Conservation (phyloP, 768 basidiomycete species). For the Hypsizygus marmoreus region DNA sequence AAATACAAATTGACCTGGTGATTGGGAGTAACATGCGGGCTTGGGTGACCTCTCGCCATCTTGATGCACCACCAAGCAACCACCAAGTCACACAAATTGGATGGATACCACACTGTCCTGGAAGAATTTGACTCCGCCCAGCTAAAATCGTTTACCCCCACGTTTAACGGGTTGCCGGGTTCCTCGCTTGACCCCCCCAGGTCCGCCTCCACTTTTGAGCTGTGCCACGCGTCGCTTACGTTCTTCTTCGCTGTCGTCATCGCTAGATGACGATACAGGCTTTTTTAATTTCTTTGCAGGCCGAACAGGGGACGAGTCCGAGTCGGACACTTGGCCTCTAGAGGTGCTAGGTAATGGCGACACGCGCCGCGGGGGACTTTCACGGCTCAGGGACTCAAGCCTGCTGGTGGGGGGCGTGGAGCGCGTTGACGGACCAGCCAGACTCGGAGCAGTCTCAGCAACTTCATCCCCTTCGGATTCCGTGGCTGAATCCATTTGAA, state of each 20-base stretch:
- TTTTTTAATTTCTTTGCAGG: constrained; percentile 56
- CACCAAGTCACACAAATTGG: too few species aligned
- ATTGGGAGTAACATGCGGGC: too few species aligned
- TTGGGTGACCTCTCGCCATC: too few species aligned
- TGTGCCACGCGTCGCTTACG: constrained; percentile 43
- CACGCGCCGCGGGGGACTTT: constrained; percentile 10
- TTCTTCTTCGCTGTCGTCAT: constrained; percentile 63
- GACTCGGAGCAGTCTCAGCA: constrained; percentile 17
- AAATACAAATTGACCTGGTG: too few species aligned
- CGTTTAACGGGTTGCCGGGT: constrained; percentile 76
- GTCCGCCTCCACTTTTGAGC: constrained; percentile 38
- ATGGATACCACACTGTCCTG: not conserved
- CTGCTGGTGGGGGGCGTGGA: not conserved
- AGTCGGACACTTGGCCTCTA: constrained; percentile 36
- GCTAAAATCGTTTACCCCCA: constrained; percentile 73
- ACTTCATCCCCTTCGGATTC: constrained; percentile 42
- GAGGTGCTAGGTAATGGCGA: constrained; percentile 14
- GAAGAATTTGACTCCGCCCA: not conserved
- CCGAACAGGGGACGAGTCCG: constrained; percentile 54
- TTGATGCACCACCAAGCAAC: too few species aligned
- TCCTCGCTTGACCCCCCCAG: constrained; percentile 42
- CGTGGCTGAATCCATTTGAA: constrained; percentile 46
- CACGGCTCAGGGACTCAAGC: constrained; percentile 2
- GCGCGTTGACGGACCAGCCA: not conserved
- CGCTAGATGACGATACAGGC: constrained; percentile 38